These are phyloP conservation scores for Solanum piurae DNA, from an alignment of 257 asterid genomes.

Conservation along the genomic window DNA sequence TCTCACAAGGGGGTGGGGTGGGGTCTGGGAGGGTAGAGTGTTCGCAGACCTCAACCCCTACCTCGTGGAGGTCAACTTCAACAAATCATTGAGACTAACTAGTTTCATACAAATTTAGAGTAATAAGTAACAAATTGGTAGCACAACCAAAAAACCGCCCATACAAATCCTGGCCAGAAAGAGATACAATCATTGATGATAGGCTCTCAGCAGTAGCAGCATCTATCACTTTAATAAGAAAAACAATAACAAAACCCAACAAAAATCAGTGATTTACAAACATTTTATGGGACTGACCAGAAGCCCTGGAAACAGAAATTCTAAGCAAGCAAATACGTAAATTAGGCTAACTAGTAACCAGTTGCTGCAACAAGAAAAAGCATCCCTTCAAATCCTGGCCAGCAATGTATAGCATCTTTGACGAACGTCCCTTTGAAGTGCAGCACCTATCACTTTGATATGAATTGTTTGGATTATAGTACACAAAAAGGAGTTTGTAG, in stretches of 20 bases:
- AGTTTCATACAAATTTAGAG: neutral
- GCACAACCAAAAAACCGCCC: neutral
- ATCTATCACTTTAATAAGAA: neutral
- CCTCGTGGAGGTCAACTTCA: neutral
- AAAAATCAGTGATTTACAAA: neutral
- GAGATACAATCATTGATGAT: neutral
- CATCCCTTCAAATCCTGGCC: neutral
- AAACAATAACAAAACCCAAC: neutral
- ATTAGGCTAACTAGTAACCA: neutral
- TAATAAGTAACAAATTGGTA: neutral
- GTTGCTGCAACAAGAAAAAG: neutral
- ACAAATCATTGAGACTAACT: neutral
- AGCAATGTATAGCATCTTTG: neutral
- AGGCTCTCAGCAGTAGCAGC: neutral
- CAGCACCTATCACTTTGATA: neutral
- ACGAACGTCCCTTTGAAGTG: neutral
- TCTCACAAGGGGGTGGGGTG: neutral
- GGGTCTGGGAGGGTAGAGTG: neutral
- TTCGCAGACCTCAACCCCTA: neutral
- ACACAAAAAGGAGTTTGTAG: neutral
- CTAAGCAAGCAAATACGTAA: neutral
- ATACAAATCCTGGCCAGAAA: neutral
- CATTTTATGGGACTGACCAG: neutral
- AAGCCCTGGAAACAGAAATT: neutral
- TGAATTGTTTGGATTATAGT: neutral